Evolutionary conservation across 2,329 filamentous ascomycete species (phyloP), one percentile per base, ranked within the genome.

Genomic region (Ophiostoma sp.): DNA sequence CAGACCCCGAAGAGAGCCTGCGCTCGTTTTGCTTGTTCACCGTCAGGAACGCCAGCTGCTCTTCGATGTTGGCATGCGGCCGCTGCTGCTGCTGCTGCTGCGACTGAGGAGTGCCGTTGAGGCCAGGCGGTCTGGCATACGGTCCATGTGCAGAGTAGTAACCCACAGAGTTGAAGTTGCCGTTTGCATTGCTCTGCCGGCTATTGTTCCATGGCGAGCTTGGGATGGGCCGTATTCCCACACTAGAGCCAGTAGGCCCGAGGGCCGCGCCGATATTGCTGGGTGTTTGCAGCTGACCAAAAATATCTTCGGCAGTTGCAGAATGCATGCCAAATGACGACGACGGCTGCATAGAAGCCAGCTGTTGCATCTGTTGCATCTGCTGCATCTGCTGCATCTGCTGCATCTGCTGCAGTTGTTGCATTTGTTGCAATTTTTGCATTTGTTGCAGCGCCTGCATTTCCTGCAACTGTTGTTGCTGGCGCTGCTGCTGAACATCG

Each of bases 321-420:
- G 81, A 82, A 72, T 83, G 80, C 83, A 86, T 85, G 16, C 82
- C 84, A 70, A 85, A 86, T 1, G 82, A 85, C 3, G 82, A 78
- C 52, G 71, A 63, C 38, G 66, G 47, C 16, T 41, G 60, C 60
- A 63, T 63, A 8, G 36, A n/a, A 11, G 58, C 16, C 58, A 41
- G 14, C 4, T 40, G 60, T 7, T n/a, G 27, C 16, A 64, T 44
- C 11, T 27, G 40, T 16, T 64, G 62, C 40, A 41, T 44, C 16
- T 45, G 42, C 60, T 63, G 60, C 36, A 40, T 40, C 58, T 41
- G 44, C 7, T 41, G 60, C 16, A 63, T n/a, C 14, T 18, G 16
- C 4, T 41, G 38, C 9, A 60, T 11, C 3, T 16, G 60, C 3
- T 63, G 60, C 16, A 41, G 18, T 8, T 62, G 58, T 4, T 63